Percentiles rank a stretch among this genome's conserved stretches.
phyloP scores from a whole-genome alignment of 2,329 filamentous ascomycete species.

The Pseudogymnoascus sp. region DNA sequence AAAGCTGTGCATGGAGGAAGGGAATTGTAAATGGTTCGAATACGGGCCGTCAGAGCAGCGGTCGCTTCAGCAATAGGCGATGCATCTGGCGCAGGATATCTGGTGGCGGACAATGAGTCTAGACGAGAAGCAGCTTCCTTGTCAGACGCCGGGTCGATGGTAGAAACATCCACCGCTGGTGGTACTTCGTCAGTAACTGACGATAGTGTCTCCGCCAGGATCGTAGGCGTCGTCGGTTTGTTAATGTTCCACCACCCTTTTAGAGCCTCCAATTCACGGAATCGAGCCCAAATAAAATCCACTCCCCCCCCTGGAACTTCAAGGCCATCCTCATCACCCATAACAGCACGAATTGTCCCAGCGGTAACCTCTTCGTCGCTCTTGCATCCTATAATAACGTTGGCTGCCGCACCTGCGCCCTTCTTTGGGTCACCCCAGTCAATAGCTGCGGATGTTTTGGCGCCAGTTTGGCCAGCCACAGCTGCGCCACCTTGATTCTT shows the following conservation, averaged over 20 bases:
- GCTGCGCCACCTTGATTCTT: conserved; percentile 53
- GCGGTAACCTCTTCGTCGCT: conserved; percentile 50
- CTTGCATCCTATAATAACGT: conserved; percentile 46
- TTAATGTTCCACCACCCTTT: conserved; percentile 61
- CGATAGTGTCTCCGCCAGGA: conserved; percentile 11
- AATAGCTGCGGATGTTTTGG: conserved; percentile 64
- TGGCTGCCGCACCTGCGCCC: conserved; percentile 48
- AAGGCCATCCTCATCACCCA: conserved; percentile 48
- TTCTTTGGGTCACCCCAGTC: conserved; percentile 79
- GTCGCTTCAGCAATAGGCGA: conserved; percentile 19
- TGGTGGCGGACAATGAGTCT: not conserved
- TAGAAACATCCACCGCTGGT: not conserved
- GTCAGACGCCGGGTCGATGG: not conserved
- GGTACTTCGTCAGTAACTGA: conserved; percentile 14
- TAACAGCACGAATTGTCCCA: conserved; percentile 48
- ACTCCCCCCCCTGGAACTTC: conserved; percentile 52
- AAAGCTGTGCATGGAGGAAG: conserved; percentile 58
- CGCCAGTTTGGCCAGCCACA: conserved; percentile 43
- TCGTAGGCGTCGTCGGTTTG: conserved; percentile 22
- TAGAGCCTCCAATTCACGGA: conserved; percentile 55
- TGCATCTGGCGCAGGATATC: not conserved
- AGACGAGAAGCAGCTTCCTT: not conserved
- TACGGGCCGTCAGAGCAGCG: conserved; percentile 32
- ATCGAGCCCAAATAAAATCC: conserved; percentile 58
- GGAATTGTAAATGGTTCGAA: conserved; percentile 46